Percentiles rank a stretch among this genome's conserved stretches.
These are phyloP conservation scores for Martensiomyces pterosporus DNA, from an alignment of 192 early-diverging fungal genomes.

Conservation along the genomic window DNA sequence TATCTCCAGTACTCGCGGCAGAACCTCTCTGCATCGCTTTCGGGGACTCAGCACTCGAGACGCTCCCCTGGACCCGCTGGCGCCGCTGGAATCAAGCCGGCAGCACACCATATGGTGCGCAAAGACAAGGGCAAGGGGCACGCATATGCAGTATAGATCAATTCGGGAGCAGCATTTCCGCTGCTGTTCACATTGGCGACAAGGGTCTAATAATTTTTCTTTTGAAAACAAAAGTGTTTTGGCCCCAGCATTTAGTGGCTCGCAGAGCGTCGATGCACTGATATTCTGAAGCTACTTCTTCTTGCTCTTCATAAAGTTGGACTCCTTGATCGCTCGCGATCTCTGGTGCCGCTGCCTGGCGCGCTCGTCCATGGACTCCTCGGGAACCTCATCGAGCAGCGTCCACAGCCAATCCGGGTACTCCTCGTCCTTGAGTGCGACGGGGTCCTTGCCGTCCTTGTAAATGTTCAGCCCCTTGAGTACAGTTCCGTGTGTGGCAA, in stretches of 20 bases:
- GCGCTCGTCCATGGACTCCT: constrained; percentile 35
- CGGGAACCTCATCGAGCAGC: constrained; percentile 54
- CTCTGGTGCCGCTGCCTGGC: constrained; percentile 59
- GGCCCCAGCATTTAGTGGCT: too few species aligned
- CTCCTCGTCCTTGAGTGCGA: constrained; percentile 76
- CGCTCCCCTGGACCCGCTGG: neutral
- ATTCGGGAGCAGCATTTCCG: too few species aligned
- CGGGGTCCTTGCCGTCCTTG: constrained; percentile 78
- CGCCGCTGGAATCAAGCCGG: neutral
- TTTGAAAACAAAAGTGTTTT: constrained; percentile 6
- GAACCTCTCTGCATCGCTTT: constrained; percentile 30
- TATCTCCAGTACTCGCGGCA: constrained; percentile 46
- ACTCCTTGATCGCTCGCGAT: constrained; percentile 59
- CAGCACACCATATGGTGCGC: constrained; percentile 5
- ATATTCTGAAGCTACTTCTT: constrained; percentile 52
- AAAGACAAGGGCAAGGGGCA: constrained; percentile 38
- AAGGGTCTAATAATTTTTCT: neutral
- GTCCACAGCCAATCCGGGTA: constrained; percentile 97
- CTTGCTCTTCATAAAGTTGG: constrained; percentile 76
- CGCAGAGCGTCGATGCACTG: neutral
- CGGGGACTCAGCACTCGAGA: neutral
- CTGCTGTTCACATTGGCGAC: neutral
- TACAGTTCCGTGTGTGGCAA: constrained; percentile 67
- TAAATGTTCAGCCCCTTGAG: constrained; percentile 85
- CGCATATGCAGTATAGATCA: constrained; percentile 29